These are phyloP conservation scores for Acanthamoeba lenticulata DNA, from an alignment of 208 protist genomes.

Conservation along the genomic window DNA sequence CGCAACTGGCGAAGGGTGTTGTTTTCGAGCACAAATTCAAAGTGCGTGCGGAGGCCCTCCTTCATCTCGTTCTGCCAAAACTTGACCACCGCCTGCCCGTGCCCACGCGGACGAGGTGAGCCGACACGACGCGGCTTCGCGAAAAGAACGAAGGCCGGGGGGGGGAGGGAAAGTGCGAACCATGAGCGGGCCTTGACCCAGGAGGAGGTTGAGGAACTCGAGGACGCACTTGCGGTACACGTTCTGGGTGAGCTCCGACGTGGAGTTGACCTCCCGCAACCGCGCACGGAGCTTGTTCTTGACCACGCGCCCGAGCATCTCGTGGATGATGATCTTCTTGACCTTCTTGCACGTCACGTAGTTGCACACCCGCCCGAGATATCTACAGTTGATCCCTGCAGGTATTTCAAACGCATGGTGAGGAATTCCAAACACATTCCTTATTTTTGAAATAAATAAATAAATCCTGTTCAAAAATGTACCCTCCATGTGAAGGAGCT, in stretches of 20 bases:
- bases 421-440: no score
- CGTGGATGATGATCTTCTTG: background rate
- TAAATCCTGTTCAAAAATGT: background rate
- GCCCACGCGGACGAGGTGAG: background rate
- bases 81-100: background rate
- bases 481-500: background rate
- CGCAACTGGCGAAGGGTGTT: background rate
- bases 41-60: background rate
- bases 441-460: no score
- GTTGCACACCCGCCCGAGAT: background rate
- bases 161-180: background rate
- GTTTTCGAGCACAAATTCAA: background rate
- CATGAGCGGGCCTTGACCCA: background rate
- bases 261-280: background rate
- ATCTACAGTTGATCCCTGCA: background rate
- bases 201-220: background rate
- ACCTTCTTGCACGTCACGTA: background rate
- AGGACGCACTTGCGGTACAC: background rate
- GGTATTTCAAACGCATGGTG: no score
- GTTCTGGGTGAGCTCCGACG: background rate
- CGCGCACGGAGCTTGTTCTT: background rate
- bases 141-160: no score
- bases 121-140: background rate
- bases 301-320: background rate
- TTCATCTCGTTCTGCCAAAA: slow-evolving; percentile 3